Evolutionary conservation across 371 early-diverging fungal species (phyloP), one percentile per base, ranked within the genome.

Genomic region (Dinochytrium kinnereticum): DNA sequence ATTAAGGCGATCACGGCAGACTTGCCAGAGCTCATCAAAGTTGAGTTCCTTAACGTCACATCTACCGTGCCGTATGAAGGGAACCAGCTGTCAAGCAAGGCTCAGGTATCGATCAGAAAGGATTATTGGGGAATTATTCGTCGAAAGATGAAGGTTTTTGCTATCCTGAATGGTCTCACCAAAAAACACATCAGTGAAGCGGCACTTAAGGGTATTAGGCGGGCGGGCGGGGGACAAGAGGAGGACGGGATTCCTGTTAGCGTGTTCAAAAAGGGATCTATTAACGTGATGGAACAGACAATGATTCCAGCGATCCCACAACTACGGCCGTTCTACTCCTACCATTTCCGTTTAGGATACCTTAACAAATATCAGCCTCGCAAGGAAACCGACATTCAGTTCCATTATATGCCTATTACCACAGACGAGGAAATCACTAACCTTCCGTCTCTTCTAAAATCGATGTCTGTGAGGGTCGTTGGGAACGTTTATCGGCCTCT

Each of bases 71-170:
- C 84, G 19, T 79, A 80, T 51, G 78, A 80, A 69, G 76, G 72
- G 28, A 75, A n/a, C 40, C 80, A 61, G 50, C 59, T 30, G 31
- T 64, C 15, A 55, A 71, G 36, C 70, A 70, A 38, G 39, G n/a
- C 28, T 61, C 39, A 3, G 53, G 61, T 50, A 24, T 55, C 70
- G n/a, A 33, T 64, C 78, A 28, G 71, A 55, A 2, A 76, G 39
- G 84, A 87, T 59, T 84, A 79, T 70, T 87, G 87, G 87, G 80
- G 80, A 39, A 83, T 85, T 26, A 59, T 87, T 21, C 64, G 76
- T 39, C 76, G 85, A 30, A 87, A 85, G 73, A 68, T 84, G 30
- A 39, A 73, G 51, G 78, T 83, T 15, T 85, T 83, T 69, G 30
- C 72, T 40, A 67, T 73, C 1, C 64, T 84, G 37, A 78, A 79